phyloP scores from a whole-genome alignment of 108 stramenopile species.

The Hondaea fermentalgiana region DNA sequence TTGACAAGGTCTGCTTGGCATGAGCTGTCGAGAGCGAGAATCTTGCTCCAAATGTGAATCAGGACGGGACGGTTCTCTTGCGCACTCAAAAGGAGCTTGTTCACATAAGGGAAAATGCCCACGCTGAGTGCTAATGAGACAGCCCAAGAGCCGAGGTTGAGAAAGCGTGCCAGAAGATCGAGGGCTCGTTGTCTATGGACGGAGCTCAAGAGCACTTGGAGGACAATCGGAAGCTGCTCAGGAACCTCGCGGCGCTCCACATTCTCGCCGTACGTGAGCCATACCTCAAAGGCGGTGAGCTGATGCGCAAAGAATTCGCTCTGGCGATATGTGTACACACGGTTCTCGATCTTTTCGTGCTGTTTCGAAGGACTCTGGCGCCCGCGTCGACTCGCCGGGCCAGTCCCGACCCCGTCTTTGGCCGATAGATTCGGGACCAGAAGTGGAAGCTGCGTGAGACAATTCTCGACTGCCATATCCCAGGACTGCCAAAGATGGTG shows the following conservation, averaged over 20 bases:
- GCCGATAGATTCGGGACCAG: slow-evolving; percentile 17
- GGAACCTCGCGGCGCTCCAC: slow-evolving; percentile 62
- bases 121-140: slow-evolving; percentile 82
- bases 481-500: slow-evolving; percentile 92
- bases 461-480: slow-evolving; percentile 94
- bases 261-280: slow-evolving; percentile 74
- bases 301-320: slow-evolving; percentile 82
- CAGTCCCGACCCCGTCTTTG: background rate
- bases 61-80: slow-evolving; percentile 74
- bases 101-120: slow-evolving; percentile 93
- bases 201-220: slow-evolving; percentile 82
- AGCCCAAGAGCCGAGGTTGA: slow-evolving; percentile 83
- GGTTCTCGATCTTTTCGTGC: background rate
- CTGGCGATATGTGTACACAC: slow-evolving; percentile 9
- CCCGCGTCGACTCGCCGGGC: background rate
- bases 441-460: slow-evolving; percentile 57
- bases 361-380: background rate
- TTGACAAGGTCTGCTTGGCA: slow-evolving; percentile 82
- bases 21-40: slow-evolving; percentile 76
- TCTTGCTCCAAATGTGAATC: slow-evolving; percentile 85
- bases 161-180: slow-evolving; percentile 69
- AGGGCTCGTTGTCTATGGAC: slow-evolving; percentile 82
- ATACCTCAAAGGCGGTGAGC: slow-evolving; percentile 92
- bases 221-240: slow-evolving; percentile 86
- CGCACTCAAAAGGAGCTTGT: slow-evolving; percentile 80